Conservation (phyloP, 805 yeast species). For the Spathaspora gorwiae region DNA sequence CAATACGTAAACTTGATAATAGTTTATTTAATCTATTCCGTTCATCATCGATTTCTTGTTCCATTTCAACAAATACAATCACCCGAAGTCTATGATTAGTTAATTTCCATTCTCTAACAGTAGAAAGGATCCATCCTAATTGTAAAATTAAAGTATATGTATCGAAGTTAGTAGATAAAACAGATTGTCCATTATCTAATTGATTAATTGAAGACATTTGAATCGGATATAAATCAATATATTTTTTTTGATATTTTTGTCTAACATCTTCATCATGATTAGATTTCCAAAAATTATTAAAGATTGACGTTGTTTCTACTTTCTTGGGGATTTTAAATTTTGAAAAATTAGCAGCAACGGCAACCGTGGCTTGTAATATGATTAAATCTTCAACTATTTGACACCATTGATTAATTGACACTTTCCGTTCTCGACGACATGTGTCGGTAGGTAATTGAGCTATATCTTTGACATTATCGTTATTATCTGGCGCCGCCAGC, state of each 20-base stretch:
- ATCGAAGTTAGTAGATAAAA: slow-evolving; percentile 86
- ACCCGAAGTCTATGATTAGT: slow-evolving; percentile 68
- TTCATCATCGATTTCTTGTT: slow-evolving; percentile 69
- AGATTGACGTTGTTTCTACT: slow-evolving; percentile 10
- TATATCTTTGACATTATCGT: slow-evolving; percentile 12
- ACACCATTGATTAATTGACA: slow-evolving; percentile 82
- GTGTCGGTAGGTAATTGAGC: slow-evolving; percentile 67
- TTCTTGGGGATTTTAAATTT: slow-evolving; percentile 56
- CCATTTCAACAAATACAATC: slow-evolving; percentile 82
- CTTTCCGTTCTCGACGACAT: slow-evolving; percentile 65
- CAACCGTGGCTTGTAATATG: slow-evolving; percentile 85
- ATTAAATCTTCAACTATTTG: slow-evolving; percentile 86
- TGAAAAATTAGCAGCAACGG: slow-evolving; percentile 86
- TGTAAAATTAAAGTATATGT: slow-evolving; percentile 92
- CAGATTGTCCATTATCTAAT: slow-evolving; percentile 61
- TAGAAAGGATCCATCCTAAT: slow-evolving; percentile 84
- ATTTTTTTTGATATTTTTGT: slow-evolving; percentile 32
- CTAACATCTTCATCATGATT: too few species aligned
- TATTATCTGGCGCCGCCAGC: slow-evolving; percentile 9
- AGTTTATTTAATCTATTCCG: slow-evolving; percentile 54
- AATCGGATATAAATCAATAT: slow-evolving; percentile 89
- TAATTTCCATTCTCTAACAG: slow-evolving; percentile 90
- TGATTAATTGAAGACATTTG: slow-evolving; percentile 88
- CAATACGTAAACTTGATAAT: slow-evolving; percentile 74
- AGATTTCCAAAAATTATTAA: too few species aligned